Conservation (phyloP, 2,329 filamentous ascomycete genomes). For the Huntiella savannae region DNA sequence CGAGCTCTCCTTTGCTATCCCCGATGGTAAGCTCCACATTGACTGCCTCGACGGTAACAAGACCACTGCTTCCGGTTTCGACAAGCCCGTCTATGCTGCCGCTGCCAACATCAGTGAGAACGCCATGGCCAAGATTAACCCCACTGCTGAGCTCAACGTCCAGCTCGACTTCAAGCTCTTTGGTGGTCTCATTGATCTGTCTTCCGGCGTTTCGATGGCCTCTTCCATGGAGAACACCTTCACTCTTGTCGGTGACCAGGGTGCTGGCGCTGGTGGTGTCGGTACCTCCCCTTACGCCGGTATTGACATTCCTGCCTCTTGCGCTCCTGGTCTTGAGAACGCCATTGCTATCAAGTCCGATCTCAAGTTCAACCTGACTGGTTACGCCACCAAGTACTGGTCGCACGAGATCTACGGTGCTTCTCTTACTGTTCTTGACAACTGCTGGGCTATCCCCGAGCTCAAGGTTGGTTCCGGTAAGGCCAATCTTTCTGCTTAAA, state of each 20-base stretch:
- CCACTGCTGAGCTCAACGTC: conserved; percentile 20
- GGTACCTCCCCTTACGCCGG: not conserved
- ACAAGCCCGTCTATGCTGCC: conserved; percentile 18
- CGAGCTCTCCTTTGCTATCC: conserved; percentile 18
- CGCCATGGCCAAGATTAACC: conserved; percentile 18
- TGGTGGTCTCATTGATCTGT: conserved; percentile 19
- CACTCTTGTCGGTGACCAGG: conserved; percentile 7
- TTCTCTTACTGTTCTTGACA: not conserved
- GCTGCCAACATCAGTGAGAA: conserved; percentile 19
- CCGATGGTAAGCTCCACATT: conserved; percentile 21
- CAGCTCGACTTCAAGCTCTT: conserved; percentile 21
- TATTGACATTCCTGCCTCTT: not conserved
- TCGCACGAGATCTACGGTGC: not conserved
- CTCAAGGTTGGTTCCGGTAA: not conserved
- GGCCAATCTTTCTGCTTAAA: not conserved
- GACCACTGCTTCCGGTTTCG: conserved; percentile 19
- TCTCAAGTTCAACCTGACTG: not conserved
- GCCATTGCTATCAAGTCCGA: conserved; percentile 5
- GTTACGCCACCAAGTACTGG: conserved; percentile 4
- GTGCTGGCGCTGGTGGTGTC: not conserved
- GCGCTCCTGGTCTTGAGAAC: conserved; percentile 1
- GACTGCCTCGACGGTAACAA: conserved; percentile 19
- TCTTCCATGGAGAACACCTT: conserved; percentile 22
- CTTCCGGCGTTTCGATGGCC: conserved; percentile 20
- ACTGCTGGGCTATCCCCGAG: conserved; percentile 2